phyloP scores from a whole-genome alignment of 1,139 yeast species.

The Zygosaccharomyces pseudobailii region DNA sequence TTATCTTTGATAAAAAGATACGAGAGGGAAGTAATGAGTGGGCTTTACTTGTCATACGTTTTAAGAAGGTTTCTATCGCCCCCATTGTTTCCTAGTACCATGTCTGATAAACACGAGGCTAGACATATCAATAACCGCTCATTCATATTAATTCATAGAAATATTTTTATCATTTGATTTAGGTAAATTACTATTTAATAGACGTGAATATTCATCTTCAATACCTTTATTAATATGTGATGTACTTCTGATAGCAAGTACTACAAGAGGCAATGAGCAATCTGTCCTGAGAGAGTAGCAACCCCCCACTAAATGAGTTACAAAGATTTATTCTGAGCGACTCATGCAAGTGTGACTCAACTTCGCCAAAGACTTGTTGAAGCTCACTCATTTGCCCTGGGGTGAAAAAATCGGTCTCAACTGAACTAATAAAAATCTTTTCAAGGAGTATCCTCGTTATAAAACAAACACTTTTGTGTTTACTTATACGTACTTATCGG shows the following conservation, averaged over 20 bases:
- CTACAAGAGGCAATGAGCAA: neutral
- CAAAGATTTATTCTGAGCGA: neutral
- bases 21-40: neutral
- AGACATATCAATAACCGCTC: too few relatives aligned
- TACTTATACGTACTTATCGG: neutral
- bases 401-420: neutral
- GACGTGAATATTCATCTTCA: too few relatives aligned
- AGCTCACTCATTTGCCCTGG: neutral
- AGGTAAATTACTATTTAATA: too few relatives aligned
- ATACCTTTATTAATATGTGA: neutral
- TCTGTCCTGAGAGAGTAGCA: neutral
- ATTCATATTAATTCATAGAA: too few relatives aligned
- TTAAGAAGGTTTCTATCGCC: constrained; percentile 4
- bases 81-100: constrained; percentile 13
- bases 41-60: neutral
- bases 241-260: constrained; percentile 7
- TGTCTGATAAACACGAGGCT: constrained; percentile 6
- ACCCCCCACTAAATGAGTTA: neutral
- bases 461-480: neutral
- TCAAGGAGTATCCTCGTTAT: neutral
- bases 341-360: neutral
- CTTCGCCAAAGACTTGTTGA: neutral
- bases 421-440: neutral
- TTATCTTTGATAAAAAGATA: constrained; percentile 12
- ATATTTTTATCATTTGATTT: too few relatives aligned